Base-by-base conservation (phyloP, 2,329 filamentous ascomycete genomes). In the Zymoseptoria crescenta region DNA sequence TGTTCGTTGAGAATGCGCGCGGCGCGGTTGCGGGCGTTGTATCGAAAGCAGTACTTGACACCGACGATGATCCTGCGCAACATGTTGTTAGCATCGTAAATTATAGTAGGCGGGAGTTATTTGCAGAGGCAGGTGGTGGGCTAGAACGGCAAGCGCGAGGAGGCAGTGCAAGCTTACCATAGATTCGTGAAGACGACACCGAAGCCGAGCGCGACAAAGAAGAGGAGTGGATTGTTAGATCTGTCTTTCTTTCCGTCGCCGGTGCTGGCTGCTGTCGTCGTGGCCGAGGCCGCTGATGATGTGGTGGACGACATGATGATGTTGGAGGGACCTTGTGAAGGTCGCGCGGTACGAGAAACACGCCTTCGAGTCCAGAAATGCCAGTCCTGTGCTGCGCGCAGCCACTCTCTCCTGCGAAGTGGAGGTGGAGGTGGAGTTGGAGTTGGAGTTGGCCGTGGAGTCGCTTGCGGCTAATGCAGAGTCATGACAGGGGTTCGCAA, bases 21-120 rank as follows among this genome's bases (percentile, higher is more conserved):
- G 62, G 87, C 86, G 55, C 94, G 87, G 72, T 95, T 95, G 60
- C 94, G 87, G 67, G 94, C 92, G 75, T 97, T 97, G 75, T 99
- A 97, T 68, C 94, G 84, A 76, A 99, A 99, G 77, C 94, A 99
- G 75, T 99, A 99, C 78, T 99, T 99, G 62, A 99, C 94, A 67
- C 94, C 94, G 62, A 99, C 94, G 68, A 99, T 99, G 70, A 99
- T 99, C 94, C 94, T 99, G 56, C 20, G 27, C 20, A 56, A 56
- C 53, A 45, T 52, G 24, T 54, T 52, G 45, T 65, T 64, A 65
- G 62, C 62, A 59, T 63, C 50, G 20, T 8, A 21, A 51, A 6
- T 2, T 24, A 51, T 4, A 24, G 24, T 24, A 24, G 24, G 24
- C 4, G 24, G 24, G 24, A 3, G 49, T 3, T 20, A 51, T 13